Evolutionary conservation across 345 rosid species (phyloP).

Genomic region (Heritiera littoralis): DNA sequence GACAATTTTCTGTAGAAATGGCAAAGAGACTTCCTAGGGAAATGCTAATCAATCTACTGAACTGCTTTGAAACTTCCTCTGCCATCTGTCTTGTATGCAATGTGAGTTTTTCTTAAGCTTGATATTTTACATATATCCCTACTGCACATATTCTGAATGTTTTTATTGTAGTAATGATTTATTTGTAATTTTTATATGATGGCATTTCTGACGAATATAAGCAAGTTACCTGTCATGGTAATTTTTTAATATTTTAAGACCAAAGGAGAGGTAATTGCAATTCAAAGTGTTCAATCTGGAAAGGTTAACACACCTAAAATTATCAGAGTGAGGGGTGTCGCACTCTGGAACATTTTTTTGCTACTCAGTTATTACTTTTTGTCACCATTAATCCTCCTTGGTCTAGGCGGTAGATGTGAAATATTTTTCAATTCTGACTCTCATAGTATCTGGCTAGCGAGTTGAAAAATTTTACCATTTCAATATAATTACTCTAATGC

Average conservation of each 20-base stretch:
- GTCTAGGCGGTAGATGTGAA: not conserved
- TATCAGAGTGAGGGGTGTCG: not conserved
- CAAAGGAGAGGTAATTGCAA: not conserved
- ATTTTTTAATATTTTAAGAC: constrained; percentile 11
- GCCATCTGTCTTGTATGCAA: constrained; percentile 67
- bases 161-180: not conserved
- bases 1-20: constrained; percentile 66
- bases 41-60: constrained; percentile 48
- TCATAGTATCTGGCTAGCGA: not conserved
- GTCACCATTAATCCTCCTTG: not conserved
- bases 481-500: constrained; percentile 13
- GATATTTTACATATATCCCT: not conserved
- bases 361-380: not conserved
- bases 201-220: not conserved
- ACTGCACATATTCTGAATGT: constrained; percentile 5
- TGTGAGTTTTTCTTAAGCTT: constrained; percentile 50
- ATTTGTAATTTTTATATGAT: not conserved
- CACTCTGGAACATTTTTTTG: not conserved
- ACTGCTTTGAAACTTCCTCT: constrained; percentile 50
- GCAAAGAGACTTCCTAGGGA: constrained; percentile 61
- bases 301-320: not conserved
- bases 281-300: not conserved
- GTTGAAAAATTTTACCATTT: not conserved
- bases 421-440: not conserved
- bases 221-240: not conserved